Base-by-base conservation (phyloP, 495 filamentous ascomycete species). In the Penicillium angulare region DNA sequence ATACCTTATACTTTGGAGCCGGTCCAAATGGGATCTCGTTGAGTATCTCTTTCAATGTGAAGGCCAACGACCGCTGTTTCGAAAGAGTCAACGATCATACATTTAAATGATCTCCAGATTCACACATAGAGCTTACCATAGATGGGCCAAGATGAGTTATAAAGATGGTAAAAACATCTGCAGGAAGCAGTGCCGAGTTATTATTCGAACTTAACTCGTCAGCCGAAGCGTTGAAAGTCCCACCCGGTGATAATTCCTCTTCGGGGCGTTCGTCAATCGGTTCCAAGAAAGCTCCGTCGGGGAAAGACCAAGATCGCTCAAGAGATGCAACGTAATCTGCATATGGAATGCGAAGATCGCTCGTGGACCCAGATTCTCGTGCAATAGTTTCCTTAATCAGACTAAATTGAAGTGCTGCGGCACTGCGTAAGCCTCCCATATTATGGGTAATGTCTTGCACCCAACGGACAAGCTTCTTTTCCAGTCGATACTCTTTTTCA, bases 361-460 rank as follows among this genome's bases (percentile, higher is more conserved):
- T 45, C 10, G 43, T 42, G 5, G 52, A 52, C 10, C 35, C 27
- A 22, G 62, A 52, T 23, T 61, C 62, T 22, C 50, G 34, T 38
- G 53, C 55, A 48, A 68, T 65, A 1, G 81, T 72, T 55, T 91
- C 86, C 51, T 80, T 80, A 20, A 96, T 73, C 21, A 97, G 78
- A 26, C 83, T 80, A 59, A 97, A 96, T 60, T 98, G 93, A 7
- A 92, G 88, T 15, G 84, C 79, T 17, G 93, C 90, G 29, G 93
- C 90, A 71, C 90, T 95, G 41, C 90, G 82, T 63, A 98, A 71
- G 3, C 92, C 93, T 59, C 93, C 92, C 52, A 97, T 83, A 56
- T 90, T 89, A 63, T 98, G 93, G 9, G 88, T 83, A 32, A 98
- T 80, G 35, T 84, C 85, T 57, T 96, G 89, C 70, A 96, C 82